These are phyloP conservation scores for Tagetes erecta DNA, from an alignment of 129 eudicot species.

Conservation along the genomic window DNA sequence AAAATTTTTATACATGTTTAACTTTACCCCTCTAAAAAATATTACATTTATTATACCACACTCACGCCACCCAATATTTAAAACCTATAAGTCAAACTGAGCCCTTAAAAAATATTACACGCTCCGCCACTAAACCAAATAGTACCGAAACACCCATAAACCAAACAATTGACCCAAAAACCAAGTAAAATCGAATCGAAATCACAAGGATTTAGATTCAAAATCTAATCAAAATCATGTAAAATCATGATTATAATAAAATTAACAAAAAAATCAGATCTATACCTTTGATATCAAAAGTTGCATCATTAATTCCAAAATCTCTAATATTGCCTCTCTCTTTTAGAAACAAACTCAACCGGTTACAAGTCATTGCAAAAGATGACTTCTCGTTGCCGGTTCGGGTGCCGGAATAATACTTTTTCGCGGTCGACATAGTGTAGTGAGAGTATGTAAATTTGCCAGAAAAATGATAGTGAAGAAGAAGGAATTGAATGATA, in stretches of 20 bases:
- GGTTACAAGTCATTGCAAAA: conserved; percentile 47
- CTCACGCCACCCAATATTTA: too few species aligned
- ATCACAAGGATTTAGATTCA: not conserved
- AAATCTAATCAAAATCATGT: not conserved
- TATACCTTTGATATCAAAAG: conserved; percentile 37
- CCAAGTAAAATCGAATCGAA: too few species aligned
- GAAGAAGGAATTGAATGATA: conserved; percentile 18
- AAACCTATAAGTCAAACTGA: too few species aligned
- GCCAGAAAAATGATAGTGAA: not conserved
- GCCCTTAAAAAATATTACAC: too few species aligned
- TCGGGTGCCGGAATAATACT: conserved; percentile 11
- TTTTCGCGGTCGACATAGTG: conserved; percentile 36
- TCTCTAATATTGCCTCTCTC: conserved; percentile 51
- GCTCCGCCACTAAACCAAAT: too few species aligned
- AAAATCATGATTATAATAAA: not conserved
- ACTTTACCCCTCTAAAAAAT: too few species aligned
- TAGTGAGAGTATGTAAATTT: not conserved
- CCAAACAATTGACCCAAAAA: too few species aligned
- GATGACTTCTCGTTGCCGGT: conserved; percentile 35
- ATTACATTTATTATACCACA: too few species aligned
- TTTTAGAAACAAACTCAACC: conserved; percentile 51
- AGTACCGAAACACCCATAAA: too few species aligned
- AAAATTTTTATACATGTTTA: too few species aligned
- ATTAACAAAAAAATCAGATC: not conserved
- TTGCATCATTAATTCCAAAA: conserved; percentile 32